phyloP scores from a whole-genome alignment of 352 stramenopile species.

The Phytophthora kernoviae region DNA sequence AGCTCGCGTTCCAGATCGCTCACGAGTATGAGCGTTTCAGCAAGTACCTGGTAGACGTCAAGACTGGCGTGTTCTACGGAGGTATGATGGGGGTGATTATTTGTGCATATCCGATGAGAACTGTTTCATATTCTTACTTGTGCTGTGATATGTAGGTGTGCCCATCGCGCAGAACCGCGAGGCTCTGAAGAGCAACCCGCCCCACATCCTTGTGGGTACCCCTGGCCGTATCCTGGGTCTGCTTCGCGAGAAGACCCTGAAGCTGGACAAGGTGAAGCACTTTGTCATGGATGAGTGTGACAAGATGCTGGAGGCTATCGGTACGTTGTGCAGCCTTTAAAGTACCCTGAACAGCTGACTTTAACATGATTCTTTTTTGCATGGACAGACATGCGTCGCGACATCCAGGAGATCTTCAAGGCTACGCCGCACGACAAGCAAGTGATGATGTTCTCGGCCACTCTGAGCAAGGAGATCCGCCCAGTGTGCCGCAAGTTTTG shows the following conservation, averaged over 20 bases:
- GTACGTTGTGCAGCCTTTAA: constrained; percentile 41
- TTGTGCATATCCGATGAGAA: not conserved
- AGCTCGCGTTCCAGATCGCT: constrained; percentile 99
- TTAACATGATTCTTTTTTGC: constrained; percentile 3
- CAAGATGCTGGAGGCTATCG: constrained; percentile 98
- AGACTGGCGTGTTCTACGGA: constrained; percentile 97
- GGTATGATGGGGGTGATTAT: constrained; percentile 40
- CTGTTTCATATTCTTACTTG: not conserved
- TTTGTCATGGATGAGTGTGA: constrained; percentile 99
- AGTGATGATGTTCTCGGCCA: constrained; percentile 99
- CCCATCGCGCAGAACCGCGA: constrained; percentile 95
- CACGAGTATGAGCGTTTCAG: constrained; percentile 99
- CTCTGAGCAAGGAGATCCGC: constrained; percentile 98
- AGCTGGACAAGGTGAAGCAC: constrained; percentile 99
- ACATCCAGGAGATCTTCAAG: constrained; percentile 99
- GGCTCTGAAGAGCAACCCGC: constrained; percentile 96
- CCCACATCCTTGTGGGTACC: constrained; percentile 98
- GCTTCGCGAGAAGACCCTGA: constrained; percentile 95
- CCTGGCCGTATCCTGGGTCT: constrained; percentile 94
- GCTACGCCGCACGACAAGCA: constrained; percentile 99
- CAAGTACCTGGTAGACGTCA: constrained; percentile 98
- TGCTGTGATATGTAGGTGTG: constrained; percentile 63
- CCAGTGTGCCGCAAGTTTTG: constrained; percentile 99
- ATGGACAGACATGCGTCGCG: constrained; percentile 95
- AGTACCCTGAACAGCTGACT: not conserved